Conservation (phyloP, 345 rosid genomes). For the Eucalyptus tenuipes region DNA sequence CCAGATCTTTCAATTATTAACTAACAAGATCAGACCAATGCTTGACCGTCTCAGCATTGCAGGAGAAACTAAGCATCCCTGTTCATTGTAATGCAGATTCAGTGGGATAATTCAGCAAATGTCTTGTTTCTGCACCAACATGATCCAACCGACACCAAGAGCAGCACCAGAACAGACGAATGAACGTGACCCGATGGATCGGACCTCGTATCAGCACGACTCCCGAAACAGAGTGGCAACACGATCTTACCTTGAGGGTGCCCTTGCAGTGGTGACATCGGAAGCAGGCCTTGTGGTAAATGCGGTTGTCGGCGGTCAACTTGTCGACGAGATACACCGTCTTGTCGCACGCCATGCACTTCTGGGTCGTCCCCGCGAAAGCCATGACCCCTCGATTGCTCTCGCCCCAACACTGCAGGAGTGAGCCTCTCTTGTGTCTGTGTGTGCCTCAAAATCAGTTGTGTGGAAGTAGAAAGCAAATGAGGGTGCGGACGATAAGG, state of each 20-base stretch:
- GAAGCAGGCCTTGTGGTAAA: constrained; percentile 88
- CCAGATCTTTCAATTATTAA: not conserved
- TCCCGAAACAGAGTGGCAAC: not conserved
- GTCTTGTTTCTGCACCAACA: not conserved
- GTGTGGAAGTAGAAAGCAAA: not conserved
- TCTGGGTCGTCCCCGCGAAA: constrained; percentile 93
- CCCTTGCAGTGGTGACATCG: constrained; percentile 98
- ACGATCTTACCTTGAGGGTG: constrained; percentile 58
- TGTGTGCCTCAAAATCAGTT: not conserved
- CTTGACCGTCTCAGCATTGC: not conserved
- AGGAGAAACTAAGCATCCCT: not conserved
- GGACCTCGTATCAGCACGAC: not conserved
- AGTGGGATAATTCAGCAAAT: not conserved
- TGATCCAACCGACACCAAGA: not conserved
- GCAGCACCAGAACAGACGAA: not conserved
- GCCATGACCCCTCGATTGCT: constrained; percentile 32
- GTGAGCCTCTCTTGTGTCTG: not conserved
- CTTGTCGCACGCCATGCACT: constrained; percentile 96
- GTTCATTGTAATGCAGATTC: not conserved
- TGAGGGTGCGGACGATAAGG: not conserved
- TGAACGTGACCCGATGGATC: not conserved
- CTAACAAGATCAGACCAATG: not conserved
- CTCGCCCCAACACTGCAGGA: not conserved
- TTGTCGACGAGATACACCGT: constrained; percentile 89
- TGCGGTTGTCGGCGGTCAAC: constrained; percentile 72